A percentile compares a stretch with the other conserved stretches of the same genome.
phyloP scores from a whole-genome alignment of 495 filamentous ascomycete species.

The Aspergillus diversus region DNA sequence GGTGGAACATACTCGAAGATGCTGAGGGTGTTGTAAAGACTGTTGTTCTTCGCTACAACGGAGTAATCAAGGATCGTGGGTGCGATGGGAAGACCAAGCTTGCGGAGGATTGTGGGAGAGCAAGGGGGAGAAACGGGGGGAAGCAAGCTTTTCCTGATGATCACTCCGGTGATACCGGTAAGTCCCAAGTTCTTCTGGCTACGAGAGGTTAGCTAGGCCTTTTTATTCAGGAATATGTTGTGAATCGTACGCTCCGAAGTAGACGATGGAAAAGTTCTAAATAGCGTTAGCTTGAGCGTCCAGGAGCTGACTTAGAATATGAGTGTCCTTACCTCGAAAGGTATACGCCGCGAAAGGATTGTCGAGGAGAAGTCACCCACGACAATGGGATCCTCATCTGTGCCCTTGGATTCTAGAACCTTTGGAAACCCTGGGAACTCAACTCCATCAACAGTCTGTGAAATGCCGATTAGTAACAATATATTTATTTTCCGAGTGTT shows the following conservation, averaged over 20 bases:
- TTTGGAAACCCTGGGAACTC: slow-evolving; percentile 82
- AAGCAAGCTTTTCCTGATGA: slow-evolving; percentile 77
- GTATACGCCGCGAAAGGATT: slow-evolving; percentile 61
- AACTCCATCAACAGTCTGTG: slow-evolving; percentile 71
- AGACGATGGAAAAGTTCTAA: slow-evolving; percentile 60
- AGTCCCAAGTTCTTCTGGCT: slow-evolving; percentile 86
- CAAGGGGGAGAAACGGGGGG: slow-evolving; percentile 62
- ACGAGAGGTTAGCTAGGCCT: slow-evolving; percentile 4
- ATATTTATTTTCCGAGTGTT: not conserved
- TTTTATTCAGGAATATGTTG: slow-evolving; percentile 17
- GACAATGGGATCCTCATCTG: slow-evolving; percentile 65
- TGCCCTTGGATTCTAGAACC: slow-evolving; percentile 53
- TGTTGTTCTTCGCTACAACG: slow-evolving; percentile 82
- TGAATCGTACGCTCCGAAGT: slow-evolving; percentile 38
- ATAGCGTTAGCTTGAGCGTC: slow-evolving; percentile 7
- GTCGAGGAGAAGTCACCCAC: slow-evolving; percentile 87
- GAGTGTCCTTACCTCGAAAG: slow-evolving; percentile 49
- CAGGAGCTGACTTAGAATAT: not conserved
- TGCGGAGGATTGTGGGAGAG: slow-evolving; percentile 65
- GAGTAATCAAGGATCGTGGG: slow-evolving; percentile 80
- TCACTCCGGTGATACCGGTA: slow-evolving; percentile 81
- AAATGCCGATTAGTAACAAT: no score
- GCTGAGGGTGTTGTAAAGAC: slow-evolving; percentile 90
- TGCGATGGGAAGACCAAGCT: slow-evolving; percentile 71
- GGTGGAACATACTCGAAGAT: slow-evolving; percentile 72